Evolutionary conservation across 2,329 filamentous ascomycete genomes (phyloP), one percentile per base, ranked within the genome.

Genomic region (Aspergillus sp.): DNA sequence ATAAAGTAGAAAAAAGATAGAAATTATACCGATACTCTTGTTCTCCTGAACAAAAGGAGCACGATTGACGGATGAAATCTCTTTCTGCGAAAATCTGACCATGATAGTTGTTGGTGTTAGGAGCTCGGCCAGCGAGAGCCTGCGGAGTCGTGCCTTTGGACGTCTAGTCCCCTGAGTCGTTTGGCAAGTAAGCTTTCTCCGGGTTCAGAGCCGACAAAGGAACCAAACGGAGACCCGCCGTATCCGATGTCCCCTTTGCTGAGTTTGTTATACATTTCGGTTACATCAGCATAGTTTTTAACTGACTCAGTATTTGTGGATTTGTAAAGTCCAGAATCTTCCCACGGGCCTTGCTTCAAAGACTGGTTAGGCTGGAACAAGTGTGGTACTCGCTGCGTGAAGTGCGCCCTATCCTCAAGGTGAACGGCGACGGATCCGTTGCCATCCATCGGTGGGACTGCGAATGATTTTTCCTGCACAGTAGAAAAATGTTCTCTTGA

Each of bases 111-210:
- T 19, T 19, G 19, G 19, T 19, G 19, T 19, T 19, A 19, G 19
- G 19, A 4, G 19, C 19, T 19, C 19, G 19, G 31, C 4, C 31
- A 32, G 31, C 31, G 31, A 32, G 42, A 40, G 41, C 43, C 42
- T 7, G 45, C 33, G 19, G 19, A 19, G 26, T 57, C 47, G 9
- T 53, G 47, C 36, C 53, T 64, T 36, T 73, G 67, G 9, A 75
- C 68, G 32, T 81, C 85, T 5, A 88, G 67, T 5, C 80, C 78
- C 51, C 81, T 77, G 36, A 91, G 68, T 44, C 82, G 77, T 60
- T 81, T 81, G 8, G 87, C 87, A 11, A 93, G 69, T 11, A 93
- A 65, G 3, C 86, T 80, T 55, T 88, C 83, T 5, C 78, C 73
- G 1, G 67, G 68, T n/a, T 64, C 70, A 57, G 47, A 65, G 64